A percentile compares a stretch with the other conserved stretches of the same genome.
Conservation (phyloP, 2,329 filamentous ascomycete species). For the Penicillium psychrosexuale region DNA sequence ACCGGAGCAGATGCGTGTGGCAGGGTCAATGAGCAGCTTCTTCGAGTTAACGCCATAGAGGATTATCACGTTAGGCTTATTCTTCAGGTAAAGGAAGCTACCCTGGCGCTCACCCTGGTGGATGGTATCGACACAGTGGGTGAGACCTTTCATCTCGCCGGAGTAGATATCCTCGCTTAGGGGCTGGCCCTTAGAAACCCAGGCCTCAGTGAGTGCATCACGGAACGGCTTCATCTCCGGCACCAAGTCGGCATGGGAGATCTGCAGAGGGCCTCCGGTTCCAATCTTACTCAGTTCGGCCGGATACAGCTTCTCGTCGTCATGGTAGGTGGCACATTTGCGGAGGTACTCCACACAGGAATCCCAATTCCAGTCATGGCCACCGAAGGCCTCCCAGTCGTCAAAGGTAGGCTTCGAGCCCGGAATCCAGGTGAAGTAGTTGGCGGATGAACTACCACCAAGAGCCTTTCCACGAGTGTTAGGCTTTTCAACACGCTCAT, state of each 20-base stretch:
- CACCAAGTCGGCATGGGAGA: conserved; percentile 54
- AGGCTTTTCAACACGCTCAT: conserved; percentile 59
- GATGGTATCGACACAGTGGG: conserved; percentile 53
- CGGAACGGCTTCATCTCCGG: conserved; percentile 52
- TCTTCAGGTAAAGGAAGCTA: conserved; percentile 50
- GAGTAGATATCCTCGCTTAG: conserved; percentile 55
- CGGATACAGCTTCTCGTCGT: conserved; percentile 48
- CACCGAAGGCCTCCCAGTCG: conserved; percentile 46
- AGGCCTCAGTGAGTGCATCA: conserved; percentile 45
- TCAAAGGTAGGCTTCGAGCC: conserved; percentile 57
- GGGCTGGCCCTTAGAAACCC: conserved; percentile 51
- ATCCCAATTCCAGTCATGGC: conserved; percentile 55
- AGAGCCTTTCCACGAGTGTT: conserved; percentile 60
- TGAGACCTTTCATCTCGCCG: conserved; percentile 53
- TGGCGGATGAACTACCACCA: conserved; percentile 57
- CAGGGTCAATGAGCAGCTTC: conserved; percentile 49
- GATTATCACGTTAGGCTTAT: conserved; percentile 54
- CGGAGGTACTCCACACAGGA: conserved; percentile 49
- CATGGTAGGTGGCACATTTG: conserved; percentile 57
- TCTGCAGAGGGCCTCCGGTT: conserved; percentile 49
- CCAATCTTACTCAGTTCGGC: conserved; percentile 51
- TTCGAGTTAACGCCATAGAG: conserved; percentile 50
- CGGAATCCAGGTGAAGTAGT: conserved; percentile 63
- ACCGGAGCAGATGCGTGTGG: conserved; percentile 39
- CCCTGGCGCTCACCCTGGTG: conserved; percentile 54